phyloP scores from a whole-genome alignment of 139 green algal genomes.

The Bryopsis sp. region DNA sequence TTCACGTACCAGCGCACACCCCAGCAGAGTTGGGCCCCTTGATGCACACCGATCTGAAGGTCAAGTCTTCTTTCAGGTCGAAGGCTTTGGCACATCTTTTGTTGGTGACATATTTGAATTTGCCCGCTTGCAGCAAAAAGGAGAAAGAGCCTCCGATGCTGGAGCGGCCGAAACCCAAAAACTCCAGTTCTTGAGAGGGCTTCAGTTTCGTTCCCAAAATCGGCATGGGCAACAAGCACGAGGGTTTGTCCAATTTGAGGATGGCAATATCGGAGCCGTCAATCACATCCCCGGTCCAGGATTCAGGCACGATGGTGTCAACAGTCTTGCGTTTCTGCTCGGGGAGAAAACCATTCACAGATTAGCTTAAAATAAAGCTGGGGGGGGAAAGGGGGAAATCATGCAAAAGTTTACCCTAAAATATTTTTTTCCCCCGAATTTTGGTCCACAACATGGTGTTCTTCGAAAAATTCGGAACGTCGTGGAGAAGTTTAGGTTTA shows the following conservation, averaged over 20 bases:
- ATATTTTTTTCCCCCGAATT: too few species aligned
- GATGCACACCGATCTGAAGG: neutral
- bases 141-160: slow-evolving; percentile 2
- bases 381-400: too few species aligned
- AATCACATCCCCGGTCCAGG: neutral
- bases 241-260: slow-evolving; percentile 8
- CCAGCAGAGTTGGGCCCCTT: neutral
- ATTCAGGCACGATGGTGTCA: neutral
- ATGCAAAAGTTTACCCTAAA: too few species aligned
- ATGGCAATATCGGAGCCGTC: slow-evolving; percentile 8
- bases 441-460: too few species aligned
- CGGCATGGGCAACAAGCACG: neutral
- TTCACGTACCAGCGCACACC: neutral
- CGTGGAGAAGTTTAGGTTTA: too few species aligned
- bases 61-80: neutral
- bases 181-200: neutral
- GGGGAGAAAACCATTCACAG: neutral
- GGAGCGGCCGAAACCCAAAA: slow-evolving; percentile 9
- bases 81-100: neutral
- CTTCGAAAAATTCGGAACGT: too few species aligned
- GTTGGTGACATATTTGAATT: neutral
- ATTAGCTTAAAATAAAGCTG: too few species aligned
- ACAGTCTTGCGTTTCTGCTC: slow-evolving; percentile 9
- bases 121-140: neutral
- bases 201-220: neutral